Percentiles rank a stretch among this genome's conserved stretches.
Conservation (phyloP, 257 asterid genomes). For the Leonotis leonurus region DNA sequence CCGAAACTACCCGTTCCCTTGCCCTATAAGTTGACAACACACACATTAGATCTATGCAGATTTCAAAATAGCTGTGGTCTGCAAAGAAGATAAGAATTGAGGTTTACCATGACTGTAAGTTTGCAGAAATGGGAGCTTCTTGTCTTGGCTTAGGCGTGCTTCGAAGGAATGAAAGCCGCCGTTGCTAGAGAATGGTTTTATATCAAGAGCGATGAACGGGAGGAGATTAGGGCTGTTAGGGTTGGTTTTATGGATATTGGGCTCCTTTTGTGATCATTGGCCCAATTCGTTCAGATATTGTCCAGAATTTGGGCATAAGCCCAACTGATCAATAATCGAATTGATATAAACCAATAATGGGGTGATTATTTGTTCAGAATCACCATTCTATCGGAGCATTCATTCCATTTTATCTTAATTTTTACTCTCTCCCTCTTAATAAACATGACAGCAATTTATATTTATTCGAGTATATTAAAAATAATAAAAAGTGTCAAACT, state of each 20-base stretch:
- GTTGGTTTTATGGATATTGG: constrained; percentile 21
- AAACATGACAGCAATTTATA: too few relatives aligned
- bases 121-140: constrained; percentile 42
- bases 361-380: too few relatives aligned
- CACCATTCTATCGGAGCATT: too few relatives aligned
- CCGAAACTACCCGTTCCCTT: constrained; percentile 43
- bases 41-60: background rate
- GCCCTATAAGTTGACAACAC: constrained; percentile 12
- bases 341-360: too few relatives aligned
- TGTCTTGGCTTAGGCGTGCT: constrained; percentile 4
- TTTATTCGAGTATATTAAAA: too few relatives aligned
- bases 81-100: background rate
- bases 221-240: constrained; percentile 24
- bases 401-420: too few relatives aligned
- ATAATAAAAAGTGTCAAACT: too few relatives aligned
- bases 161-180: constrained; percentile 18
- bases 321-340: too few relatives aligned
- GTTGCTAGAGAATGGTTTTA: constrained; percentile 4
- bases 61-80: too few relatives aligned
- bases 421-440: too few relatives aligned
- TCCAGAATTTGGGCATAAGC: too few relatives aligned
- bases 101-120: constrained; percentile 41
- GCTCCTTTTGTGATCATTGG: background rate
- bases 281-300: background rate
- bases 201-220: background rate